A percentile compares a stretch with the other conserved stretches of the same genome.
Evolutionary conservation across 352 stramenopile species (phyloP).

Genomic region (Pythium monospermum): DNA sequence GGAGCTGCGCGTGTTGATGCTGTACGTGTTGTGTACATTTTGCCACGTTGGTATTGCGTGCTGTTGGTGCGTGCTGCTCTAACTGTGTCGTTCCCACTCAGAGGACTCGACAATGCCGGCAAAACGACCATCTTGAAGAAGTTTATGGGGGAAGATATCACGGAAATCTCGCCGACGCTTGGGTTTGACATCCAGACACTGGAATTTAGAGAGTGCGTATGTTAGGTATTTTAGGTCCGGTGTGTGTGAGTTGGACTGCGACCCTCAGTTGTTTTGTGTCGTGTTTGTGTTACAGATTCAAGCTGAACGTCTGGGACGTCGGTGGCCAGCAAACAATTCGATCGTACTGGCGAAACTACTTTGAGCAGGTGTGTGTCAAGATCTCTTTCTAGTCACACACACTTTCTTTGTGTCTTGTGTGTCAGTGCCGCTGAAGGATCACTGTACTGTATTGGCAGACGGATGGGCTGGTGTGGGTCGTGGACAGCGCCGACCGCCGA

Average conservation of each 20-base stretch:
- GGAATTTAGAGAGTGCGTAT: slow-evolving; percentile 87
- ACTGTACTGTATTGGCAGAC: too few relatives aligned
- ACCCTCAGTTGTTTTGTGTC: not conserved
- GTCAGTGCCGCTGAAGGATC: not conserved
- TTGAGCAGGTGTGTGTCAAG: slow-evolving; percentile 76
- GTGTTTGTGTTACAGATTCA: slow-evolving; percentile 27
- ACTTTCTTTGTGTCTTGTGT: not conserved
- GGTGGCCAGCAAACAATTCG: slow-evolving; percentile 97
- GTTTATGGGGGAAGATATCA: slow-evolving; percentile 97
- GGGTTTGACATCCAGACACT: slow-evolving; percentile 99
- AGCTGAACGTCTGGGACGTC: slow-evolving; percentile 93
- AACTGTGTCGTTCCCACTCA: slow-evolving; percentile 14
- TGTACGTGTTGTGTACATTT: slow-evolving; percentile 47
- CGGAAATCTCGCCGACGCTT: slow-evolving; percentile 96
- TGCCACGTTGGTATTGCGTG: not conserved
- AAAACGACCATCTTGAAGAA: slow-evolving; percentile 99
- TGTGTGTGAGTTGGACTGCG: not conserved
- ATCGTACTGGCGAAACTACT: slow-evolving; percentile 99
- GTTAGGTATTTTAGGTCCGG: not conserved
- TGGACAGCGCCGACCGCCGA: slow-evolving; percentile 94
- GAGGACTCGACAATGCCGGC: slow-evolving; percentile 98
- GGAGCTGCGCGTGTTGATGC: slow-evolving; percentile 97
- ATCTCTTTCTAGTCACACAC: too few relatives aligned
- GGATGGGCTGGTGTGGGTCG: slow-evolving; percentile 99
- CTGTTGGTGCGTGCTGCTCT: not conserved